A percentile compares a stretch with the other conserved stretches of the same genome.
These are phyloP conservation scores for Myrica gale DNA, from an alignment of 306 rosid genomes.

Conservation along the genomic window DNA sequence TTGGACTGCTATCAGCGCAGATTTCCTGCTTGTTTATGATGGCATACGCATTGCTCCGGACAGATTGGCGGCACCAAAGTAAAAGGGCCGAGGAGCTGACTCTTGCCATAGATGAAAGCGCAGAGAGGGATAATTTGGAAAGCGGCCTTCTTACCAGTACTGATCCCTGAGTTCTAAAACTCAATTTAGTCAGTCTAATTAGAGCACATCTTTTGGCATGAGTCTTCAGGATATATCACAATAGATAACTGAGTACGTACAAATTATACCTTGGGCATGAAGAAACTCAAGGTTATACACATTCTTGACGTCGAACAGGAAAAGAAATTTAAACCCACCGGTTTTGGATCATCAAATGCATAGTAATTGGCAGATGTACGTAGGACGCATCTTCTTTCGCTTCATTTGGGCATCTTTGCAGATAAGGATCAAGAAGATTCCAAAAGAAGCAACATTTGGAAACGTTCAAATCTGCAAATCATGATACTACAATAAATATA, in stretches of 20 bases:
- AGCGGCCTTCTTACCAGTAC: conserved; percentile 39
- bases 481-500: too few relatives aligned
- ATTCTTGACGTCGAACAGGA: conserved; percentile 13
- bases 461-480: too few relatives aligned
- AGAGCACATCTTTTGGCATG: not conserved
- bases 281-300: conserved; percentile 11
- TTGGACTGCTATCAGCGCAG: conserved; percentile 80
- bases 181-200: not conserved
- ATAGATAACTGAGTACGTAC: conserved; percentile 24
- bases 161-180: conserved; percentile 29
- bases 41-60: conserved; percentile 50
- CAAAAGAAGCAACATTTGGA: too few relatives aligned
- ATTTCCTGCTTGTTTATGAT: conserved; percentile 67
- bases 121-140: conserved; percentile 45
- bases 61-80: conserved; percentile 78
- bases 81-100: conserved; percentile 58
- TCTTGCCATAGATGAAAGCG: conserved; percentile 13
- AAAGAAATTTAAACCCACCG: not conserved
- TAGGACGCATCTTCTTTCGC: conserved; percentile 13
- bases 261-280: not conserved
- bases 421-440: too few relatives aligned
- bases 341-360: not conserved
- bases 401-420: too few relatives aligned
- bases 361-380: conserved; percentile 3
- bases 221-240: not conserved